These are phyloP conservation scores for Coemansia sp. DNA, from an alignment of 192 early-diverging fungal species.

Conservation along the genomic window DNA sequence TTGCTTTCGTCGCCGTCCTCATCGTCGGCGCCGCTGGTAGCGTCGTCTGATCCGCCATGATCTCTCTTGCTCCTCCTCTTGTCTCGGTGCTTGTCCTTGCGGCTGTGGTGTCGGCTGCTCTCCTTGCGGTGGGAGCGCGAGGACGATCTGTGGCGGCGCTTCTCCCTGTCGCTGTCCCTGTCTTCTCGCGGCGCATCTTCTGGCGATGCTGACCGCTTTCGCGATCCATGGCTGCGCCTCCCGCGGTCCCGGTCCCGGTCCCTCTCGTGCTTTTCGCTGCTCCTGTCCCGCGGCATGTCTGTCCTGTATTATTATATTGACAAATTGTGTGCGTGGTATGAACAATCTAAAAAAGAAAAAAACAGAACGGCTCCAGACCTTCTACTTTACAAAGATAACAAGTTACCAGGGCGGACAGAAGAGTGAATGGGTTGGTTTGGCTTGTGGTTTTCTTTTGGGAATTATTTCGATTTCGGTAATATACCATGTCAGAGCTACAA, in stretches of 20 bases:
- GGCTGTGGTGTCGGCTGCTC: constrained; percentile 3
- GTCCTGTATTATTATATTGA: not conserved
- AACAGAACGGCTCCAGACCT: too few relatives aligned
- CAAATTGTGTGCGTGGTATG: too few relatives aligned
- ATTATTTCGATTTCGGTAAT: too few relatives aligned
- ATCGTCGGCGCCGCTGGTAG: too few relatives aligned
- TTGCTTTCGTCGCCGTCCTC: not conserved
- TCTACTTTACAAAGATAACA: not conserved
- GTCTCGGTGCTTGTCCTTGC: not conserved
- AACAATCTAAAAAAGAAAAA: not conserved
- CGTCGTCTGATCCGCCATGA: not conserved
- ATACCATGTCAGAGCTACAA: too few relatives aligned
- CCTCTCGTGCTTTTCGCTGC: not conserved
- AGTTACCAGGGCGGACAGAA: too few relatives aligned
- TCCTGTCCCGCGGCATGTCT: constrained; percentile 5
- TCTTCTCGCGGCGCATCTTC: not conserved
- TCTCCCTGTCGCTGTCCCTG: not conserved
- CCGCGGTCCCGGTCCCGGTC: not conserved
- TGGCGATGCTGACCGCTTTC: constrained; percentile 2
- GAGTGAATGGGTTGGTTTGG: too few relatives aligned
- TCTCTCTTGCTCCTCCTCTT: not conserved
- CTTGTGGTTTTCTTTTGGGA: too few relatives aligned
- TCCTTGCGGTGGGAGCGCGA: constrained; percentile 2
- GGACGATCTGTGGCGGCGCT: not conserved
- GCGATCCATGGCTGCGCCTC: constrained; percentile 3